phyloP scores from a whole-genome alignment of 495 filamentous ascomycete genomes.

The Jackrogersella multiformis region DNA sequence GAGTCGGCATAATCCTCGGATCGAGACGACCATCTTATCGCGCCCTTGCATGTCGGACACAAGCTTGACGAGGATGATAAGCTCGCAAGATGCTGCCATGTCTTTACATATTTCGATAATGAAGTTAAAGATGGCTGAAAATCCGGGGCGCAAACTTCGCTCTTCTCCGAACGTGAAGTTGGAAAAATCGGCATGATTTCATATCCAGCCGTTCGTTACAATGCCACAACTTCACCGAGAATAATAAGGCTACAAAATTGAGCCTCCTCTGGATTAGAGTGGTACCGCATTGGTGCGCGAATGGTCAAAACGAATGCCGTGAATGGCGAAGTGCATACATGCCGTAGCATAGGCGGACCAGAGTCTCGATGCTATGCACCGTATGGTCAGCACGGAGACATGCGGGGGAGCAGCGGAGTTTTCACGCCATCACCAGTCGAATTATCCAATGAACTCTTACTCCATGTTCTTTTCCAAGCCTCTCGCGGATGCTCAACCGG shows the following conservation, averaged over 20 bases:
- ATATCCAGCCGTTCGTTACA: not conserved
- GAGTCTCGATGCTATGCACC: constrained; percentile 10
- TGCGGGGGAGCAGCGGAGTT: constrained; percentile 33
- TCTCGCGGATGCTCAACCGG: not conserved
- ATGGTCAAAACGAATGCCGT: not conserved
- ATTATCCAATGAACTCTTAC: constrained; percentile 15
- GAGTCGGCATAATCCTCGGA: not conserved
- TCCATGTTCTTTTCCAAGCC: constrained; percentile 20
- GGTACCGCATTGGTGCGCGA: not conserved
- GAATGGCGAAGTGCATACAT: constrained; percentile 20
- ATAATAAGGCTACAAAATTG: not conserved
- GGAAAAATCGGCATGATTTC: not conserved
- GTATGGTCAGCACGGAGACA: constrained; percentile 6
- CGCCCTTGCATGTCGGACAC: not conserved
- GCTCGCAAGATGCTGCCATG: not conserved
- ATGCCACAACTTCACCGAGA: constrained; percentile 23
- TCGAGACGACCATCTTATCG: not conserved
- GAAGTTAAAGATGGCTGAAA: not conserved
- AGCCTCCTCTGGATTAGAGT: constrained; percentile 12
- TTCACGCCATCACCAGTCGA: constrained; percentile 26
- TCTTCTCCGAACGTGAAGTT: not conserved
- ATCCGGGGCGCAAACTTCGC: not conserved
- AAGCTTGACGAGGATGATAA: not conserved
- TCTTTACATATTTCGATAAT: not conserved
- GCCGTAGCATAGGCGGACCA: constrained; percentile 9